Evolutionary conservation across 805 yeast species (phyloP), one percentile per base, ranked within the genome.

Genomic region (Saturnispora silvae): DNA sequence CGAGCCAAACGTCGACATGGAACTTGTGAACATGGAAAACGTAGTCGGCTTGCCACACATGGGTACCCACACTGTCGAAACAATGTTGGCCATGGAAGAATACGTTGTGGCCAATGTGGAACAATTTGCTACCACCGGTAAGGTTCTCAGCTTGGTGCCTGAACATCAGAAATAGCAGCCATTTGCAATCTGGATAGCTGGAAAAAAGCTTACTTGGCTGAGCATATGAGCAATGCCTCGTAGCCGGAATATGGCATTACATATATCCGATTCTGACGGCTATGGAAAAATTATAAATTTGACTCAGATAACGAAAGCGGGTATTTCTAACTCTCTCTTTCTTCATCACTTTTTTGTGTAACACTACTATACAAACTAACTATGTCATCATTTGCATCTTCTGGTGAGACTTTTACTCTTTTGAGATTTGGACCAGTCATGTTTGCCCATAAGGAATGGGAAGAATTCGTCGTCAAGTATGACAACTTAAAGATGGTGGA

Each of bases 11-110:
- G 80, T 75, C n/a, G 68, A 79, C 30, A 59, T 68, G 51, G 86
- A 80, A 42, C 61, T 81, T 44, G 58, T 69, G 34, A 61, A 63
- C 22, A 59, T 79, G 58, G 81, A 82, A 11, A 78, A 79, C 45
- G 83, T 77, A n/a, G 66, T 81, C 10, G 71, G 82, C 25, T 63
- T 82, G 46, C 96, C 96, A 13, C 96, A 86, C 56, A 76, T 83
- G 80, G 96, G 95, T 20, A 83, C 95, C 0, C 76, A 75, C 53
- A 65, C 89, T 4, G 59, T 60, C 36, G 94, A 85, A 59, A 81
- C 95, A 3, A 72, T 81, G 51, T 61, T 65, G 47, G 70, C 70
- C 48, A 83, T 92, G 95, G 96, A 87, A 60, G 75, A 72, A 47
- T 73, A 73, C 54, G 84, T 79, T 23, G 75, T 82, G 20, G 67